phyloP scores from a whole-genome alignment of 306 rosid species.

The Cicer judaicum region DNA sequence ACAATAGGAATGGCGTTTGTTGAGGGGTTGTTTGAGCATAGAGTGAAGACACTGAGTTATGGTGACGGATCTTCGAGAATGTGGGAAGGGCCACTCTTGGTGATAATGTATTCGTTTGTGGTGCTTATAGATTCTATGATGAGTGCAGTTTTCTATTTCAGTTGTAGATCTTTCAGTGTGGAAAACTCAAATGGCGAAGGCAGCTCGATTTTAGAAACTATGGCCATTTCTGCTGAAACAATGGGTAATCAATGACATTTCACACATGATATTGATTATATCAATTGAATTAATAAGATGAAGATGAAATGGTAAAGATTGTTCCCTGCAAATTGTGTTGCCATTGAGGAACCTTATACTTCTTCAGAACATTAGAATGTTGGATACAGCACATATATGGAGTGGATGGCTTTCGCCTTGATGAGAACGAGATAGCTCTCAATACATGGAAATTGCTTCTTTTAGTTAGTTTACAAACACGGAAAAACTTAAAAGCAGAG shows the following conservation, averaged over 20 bases:
- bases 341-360: constrained; percentile 41
- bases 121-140: constrained; percentile 90
- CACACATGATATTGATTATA: constrained; percentile 38
- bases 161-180: constrained; percentile 62
- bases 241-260: constrained; percentile 58
- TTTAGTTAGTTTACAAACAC: constrained; percentile 35
- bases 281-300: constrained; percentile 45
- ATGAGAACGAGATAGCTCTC: constrained; percentile 43
- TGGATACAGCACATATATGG: constrained; percentile 15
- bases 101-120: constrained; percentile 88
- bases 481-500: constrained; percentile 36
- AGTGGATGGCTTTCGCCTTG: constrained; percentile 39
- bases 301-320: constrained; percentile 40
- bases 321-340: constrained; percentile 40
- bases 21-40: constrained; percentile 92
- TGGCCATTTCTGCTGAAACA: constrained; percentile 61
- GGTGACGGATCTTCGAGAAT: constrained; percentile 95
- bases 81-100: constrained; percentile 99
- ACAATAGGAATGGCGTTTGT: constrained; percentile 89
- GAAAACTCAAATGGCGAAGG: constrained; percentile 54
- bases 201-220: constrained; percentile 59
- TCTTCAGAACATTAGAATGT: constrained; percentile 40
- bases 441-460: constrained; percentile 45
- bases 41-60: constrained; percentile 92
- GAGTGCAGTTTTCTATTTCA: constrained; percentile 83